Evolutionary conservation across 108 stramenopile genomes (phyloP).

Genomic region (Mayamaea pseudoterrestris): DNA sequence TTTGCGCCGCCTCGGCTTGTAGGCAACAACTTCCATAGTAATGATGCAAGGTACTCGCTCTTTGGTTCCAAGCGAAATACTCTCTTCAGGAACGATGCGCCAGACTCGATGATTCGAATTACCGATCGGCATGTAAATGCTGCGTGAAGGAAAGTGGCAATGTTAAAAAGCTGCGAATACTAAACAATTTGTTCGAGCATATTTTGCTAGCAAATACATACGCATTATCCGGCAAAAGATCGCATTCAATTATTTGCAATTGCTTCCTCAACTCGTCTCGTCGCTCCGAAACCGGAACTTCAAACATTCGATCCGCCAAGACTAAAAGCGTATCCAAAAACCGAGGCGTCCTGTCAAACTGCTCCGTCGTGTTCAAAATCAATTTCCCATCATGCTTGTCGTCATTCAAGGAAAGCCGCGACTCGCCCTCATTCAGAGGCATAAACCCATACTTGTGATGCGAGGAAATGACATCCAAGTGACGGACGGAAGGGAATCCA

Average conservation of each 20-base stretch:
- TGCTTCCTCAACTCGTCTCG: conserved; percentile 36
- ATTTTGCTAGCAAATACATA: no score
- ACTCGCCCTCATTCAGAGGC: conserved; percentile 14
- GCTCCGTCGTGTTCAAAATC: conserved; percentile 15
- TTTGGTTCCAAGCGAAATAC: conserved; percentile 79
- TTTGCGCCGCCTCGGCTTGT: conserved; percentile 9
- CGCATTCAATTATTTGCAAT: conserved; percentile 47
- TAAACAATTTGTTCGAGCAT: no score
- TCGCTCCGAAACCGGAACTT: conserved; percentile 34
- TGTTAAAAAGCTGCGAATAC: no score
- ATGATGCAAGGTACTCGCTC: conserved; percentile 91
- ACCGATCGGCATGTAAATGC: conserved; percentile 41
- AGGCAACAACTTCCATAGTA: conserved; percentile 84
- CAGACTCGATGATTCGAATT: conserved; percentile 73
- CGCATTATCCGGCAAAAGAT: conserved; percentile 66
- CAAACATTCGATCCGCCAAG: conserved; percentile 64
- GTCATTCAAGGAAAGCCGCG: no score
- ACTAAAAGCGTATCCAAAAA: conserved; percentile 70
- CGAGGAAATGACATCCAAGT: conserved; percentile 46
- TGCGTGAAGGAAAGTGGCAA: no score
- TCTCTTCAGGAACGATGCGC: conserved; percentile 73
- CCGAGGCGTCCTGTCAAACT: conserved; percentile 55
- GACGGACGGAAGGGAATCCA: conserved; percentile 37
- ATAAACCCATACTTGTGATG: conserved; percentile 42
- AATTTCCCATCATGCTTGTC: conserved; percentile 8